Evolutionary conservation across 306 rosid genomes (phyloP), one percentile per base, ranked within the genome.

Genomic region (Luffa acutangula): DNA sequence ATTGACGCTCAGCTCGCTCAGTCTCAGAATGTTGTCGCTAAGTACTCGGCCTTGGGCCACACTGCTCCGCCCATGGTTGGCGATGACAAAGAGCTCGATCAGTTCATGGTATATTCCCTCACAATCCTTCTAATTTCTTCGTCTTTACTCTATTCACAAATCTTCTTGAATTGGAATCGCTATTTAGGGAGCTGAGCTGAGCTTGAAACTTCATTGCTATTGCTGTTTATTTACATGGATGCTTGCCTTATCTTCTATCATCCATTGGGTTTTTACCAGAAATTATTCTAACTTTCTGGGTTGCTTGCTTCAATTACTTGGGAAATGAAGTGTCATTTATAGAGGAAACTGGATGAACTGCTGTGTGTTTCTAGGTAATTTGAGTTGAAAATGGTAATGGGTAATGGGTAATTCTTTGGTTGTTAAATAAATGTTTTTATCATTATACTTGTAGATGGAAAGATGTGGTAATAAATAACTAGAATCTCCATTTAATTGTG

Each of bases 21-120:
- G 90, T 93, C 99, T 1, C 93, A 95, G 92, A 95, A 90, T 91
- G 97, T 95, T 74, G 90, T 95, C 70, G 90, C 94, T 34, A 95
- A 95, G 82, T 95, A 93, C 89, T 95, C 98, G 11, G 87, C 94
- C 45, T 85, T 89, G 59, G 85, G 84, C n/a, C 96, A 91, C 15
- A 87, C 77, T 2, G 76, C 82, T 37, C 86, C 81, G 42, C 69
- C 70, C 85, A 77, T 91, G 89, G 93, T 89, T 43, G 87, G 80
- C 6, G 94, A 90, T 51, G 98, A 91, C 21, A 95, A 90, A 78
- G 97, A 96, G 75, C 98, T 95, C 57, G 99, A 95, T 64, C 97
- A 89, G 43, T 95, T 95, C 87, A 87, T 95, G 99, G 99, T 95
- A 95, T 80, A 81, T 5, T 36, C 79, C 59, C 13, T n/a, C 53